A percentile compares a stretch with the other conserved stretches of the same genome.
Evolutionary conservation across 495 filamentous ascomycete species (phyloP).

Genomic region (Hyphodiscus hymeniophilus): DNA sequence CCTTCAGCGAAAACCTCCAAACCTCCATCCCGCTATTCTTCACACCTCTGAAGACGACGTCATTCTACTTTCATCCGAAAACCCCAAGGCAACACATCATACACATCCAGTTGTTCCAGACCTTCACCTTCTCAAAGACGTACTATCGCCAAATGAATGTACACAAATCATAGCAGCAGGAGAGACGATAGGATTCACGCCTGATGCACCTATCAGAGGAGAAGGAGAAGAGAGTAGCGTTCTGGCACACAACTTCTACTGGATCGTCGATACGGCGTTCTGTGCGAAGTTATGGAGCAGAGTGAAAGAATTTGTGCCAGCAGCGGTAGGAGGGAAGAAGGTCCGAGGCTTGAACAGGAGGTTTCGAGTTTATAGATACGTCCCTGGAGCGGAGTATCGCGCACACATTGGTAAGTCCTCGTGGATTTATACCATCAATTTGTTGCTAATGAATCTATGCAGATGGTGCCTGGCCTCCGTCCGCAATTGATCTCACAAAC

Average conservation of each 20-base stretch:
- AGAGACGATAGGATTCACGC: conserved; percentile 35
- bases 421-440: neutral
- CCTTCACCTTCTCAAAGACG: conserved; percentile 29
- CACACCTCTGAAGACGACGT: conserved; percentile 29
- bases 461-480: conserved; percentile 43
- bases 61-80: conserved; percentile 24
- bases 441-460: conserved; percentile 11
- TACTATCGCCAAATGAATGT: conserved; percentile 34
- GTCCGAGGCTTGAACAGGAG: conserved; percentile 37
- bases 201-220: conserved; percentile 36
- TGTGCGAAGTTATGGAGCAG: conserved; percentile 34
- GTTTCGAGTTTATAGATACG: conserved; percentile 41
- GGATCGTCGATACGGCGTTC: conserved; percentile 36
- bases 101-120: conserved; percentile 34
- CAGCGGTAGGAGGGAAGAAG: conserved; percentile 26
- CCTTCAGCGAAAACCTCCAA: conserved; percentile 37
- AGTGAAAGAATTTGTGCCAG: conserved; percentile 31
- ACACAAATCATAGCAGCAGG: conserved; percentile 36
- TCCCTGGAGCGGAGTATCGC: conserved; percentile 41
- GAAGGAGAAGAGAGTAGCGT: conserved; percentile 35
- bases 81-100: conserved; percentile 24
- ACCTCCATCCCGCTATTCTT: conserved; percentile 37
- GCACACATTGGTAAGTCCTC: conserved; percentile 25
- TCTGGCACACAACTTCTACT: conserved; percentile 45
- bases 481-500: conserved; percentile 26